Percentiles rank a stretch among this genome's conserved stretches.
Evolutionary conservation across 768 basidiomycete species (phyloP).

Genomic region (Mycena haematopus): DNA sequence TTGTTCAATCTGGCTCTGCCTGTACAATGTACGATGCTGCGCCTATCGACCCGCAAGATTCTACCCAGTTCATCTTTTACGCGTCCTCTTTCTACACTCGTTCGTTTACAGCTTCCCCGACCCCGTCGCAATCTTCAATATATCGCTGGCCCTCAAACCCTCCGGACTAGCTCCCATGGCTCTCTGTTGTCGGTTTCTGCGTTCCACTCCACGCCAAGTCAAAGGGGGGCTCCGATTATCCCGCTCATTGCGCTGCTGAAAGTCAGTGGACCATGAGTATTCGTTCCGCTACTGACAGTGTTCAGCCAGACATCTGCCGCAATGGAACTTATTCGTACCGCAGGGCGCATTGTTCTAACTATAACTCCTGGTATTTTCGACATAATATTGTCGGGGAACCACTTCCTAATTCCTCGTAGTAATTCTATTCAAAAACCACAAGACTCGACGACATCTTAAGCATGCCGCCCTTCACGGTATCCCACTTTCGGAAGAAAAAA

Average conservation of each 20-base stretch:
- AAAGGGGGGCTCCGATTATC: slow-evolving; percentile 48
- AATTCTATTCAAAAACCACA: slow-evolving; percentile 64
- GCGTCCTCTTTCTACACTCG: slow-evolving; percentile 29
- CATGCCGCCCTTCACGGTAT: slow-evolving; percentile 56
- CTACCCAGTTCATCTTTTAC: slow-evolving; percentile 18
- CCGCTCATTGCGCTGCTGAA: slow-evolving; percentile 71
- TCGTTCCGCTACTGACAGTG: slow-evolving; percentile 1
- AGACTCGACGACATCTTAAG: slow-evolving; percentile 56
- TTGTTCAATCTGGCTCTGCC: slow-evolving; percentile 20
- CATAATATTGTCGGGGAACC: neutral
- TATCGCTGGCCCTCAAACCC: slow-evolving; percentile 26
- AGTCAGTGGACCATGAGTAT: slow-evolving; percentile 28
- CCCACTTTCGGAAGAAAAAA: slow-evolving; percentile 60
- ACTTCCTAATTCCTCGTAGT: slow-evolving; percentile 34
- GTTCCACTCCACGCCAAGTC: slow-evolving; percentile 50
- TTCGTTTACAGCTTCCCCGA: slow-evolving; percentile 7
- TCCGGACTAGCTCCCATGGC: slow-evolving; percentile 22
- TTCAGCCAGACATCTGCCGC: slow-evolving; percentile 71
- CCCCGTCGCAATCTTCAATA: slow-evolving; percentile 24
- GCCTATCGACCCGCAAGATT: slow-evolving; percentile 43
- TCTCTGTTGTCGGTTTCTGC: slow-evolving; percentile 20
- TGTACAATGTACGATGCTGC: slow-evolving; percentile 61
- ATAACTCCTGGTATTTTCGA: slow-evolving; percentile 57
- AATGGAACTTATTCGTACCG: slow-evolving; percentile 72
- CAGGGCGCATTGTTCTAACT: slow-evolving; percentile 74